Base-by-base conservation (phyloP, 495 filamentous ascomycete genomes). In the Tuber magnatum region DNA sequence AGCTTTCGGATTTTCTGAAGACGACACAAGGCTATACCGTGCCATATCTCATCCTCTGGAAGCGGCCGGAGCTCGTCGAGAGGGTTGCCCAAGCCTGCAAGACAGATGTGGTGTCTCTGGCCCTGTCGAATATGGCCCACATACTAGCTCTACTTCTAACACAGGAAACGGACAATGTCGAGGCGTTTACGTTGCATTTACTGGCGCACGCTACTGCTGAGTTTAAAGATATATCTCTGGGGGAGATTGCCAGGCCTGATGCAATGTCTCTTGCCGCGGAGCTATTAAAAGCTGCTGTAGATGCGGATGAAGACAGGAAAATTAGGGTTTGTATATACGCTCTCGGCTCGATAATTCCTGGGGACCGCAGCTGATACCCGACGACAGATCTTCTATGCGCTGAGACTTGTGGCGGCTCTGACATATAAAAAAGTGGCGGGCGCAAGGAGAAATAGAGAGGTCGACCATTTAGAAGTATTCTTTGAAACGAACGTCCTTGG, bases 401-500 rank as follows among this genome's bases (percentile, higher is more conserved):
- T 97, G 16, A 85, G 87, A 39, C 86, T 89, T 40, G 87, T 97
- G 77, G 91, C 92, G 44, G 86, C 82, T 3, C 86, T 94, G 69
- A 87, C 90, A 24, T 85, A 89, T 56, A 83, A 86, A 69, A 90
- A 89, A 84, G 56, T 20, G 14, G 56, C 83, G 56, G 69, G 85
- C 73, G 84, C 88, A 84, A 78, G 88, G 81, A 65, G 32, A 84
- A 92, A 89, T 78, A 86, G 85, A 68, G 80, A 85, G 28, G 46
- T 61, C 9, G 85, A 89, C 65, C 83, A 88, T n/a, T 84, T 96
- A 28, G 90, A 88, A 5, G 82, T 85, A n/a, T 98, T 96, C 83
- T 89, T 98, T 68, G 91, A 97, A 73, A 87, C 87, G 24, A 91
- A 97, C 84, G 90, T 94, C 39, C 88, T 98, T 35, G 94, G 93